These are phyloP conservation scores for Colletotrichum brevisporum DNA, from an alignment of 2,329 filamentous ascomycete genomes.

Conservation along the genomic window DNA sequence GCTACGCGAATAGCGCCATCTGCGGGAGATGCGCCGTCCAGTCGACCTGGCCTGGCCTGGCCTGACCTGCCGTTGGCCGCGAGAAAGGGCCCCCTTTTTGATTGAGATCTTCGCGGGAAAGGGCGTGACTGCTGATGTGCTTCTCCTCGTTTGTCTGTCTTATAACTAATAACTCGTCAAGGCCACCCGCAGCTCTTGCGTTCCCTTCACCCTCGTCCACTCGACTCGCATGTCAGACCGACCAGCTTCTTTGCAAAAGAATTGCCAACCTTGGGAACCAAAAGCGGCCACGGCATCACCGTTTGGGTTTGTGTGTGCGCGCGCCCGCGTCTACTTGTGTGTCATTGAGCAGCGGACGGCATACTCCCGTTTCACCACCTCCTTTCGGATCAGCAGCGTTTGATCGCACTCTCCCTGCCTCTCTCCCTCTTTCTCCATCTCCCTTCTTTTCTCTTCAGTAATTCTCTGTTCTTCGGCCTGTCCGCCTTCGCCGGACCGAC, in stretches of 20 bases:
- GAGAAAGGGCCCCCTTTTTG: neutral
- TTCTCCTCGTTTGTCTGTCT: neutral
- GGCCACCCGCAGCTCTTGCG: constrained; percentile 3
- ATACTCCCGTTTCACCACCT: constrained; percentile 35
- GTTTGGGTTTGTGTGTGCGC: constrained; percentile 22
- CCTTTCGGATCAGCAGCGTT: constrained; percentile 25
- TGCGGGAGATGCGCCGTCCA: no score
- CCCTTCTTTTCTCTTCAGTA: neutral
- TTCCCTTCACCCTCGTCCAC: neutral
- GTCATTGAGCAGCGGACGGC: constrained; percentile 32
- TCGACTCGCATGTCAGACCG: neutral
- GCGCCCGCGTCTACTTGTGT: neutral
- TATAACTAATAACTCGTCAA: neutral
- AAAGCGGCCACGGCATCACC: constrained; percentile 25
- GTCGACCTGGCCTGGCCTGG: neutral
- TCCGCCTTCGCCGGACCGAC: constrained; percentile 25
- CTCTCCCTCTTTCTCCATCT: neutral
- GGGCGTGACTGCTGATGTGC: neutral
- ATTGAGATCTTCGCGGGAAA: constrained; percentile 18
- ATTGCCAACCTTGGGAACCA: neutral
- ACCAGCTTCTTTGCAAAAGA: neutral
- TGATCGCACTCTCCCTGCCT: constrained; percentile 20
- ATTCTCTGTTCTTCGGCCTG: neutral
- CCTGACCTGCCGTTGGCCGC: constrained; percentile 19
- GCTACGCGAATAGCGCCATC: constrained; percentile 7